Base-by-base conservation (phyloP, 768 basidiomycete genomes). In the Russula sp. region DNA sequence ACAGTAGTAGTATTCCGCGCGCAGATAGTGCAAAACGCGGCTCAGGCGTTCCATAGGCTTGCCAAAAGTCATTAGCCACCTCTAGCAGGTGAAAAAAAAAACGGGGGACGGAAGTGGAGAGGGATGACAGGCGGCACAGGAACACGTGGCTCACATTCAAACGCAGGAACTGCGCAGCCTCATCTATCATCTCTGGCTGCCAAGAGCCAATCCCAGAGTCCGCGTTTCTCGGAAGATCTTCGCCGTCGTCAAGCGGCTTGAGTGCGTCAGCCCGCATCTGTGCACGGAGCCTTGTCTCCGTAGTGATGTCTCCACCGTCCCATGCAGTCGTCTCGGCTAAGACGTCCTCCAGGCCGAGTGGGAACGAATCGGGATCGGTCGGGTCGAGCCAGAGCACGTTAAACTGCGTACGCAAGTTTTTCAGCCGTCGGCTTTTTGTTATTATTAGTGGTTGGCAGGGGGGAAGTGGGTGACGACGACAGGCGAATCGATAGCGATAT, bases 331-430 rank as follows among this genome's bases (percentile, higher is more conserved):
- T 70, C 48, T 77, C 76, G 44, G 82, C 77, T 68, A 92, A 70
- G 2, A 81, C 82, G 27, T 88, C 84, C 59, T 84, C 71, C 47
- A 94, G 75, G 7, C 82, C 85, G 27, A 77, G 71, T 16, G 92
- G 90, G 70, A 92, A 85, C 35, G 88, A 76, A 44, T 86, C 82
- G 7, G 76, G 73, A 69, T 85, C 79, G 59, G 78, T 77, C 2
- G 89, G 85, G 70, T 92, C 83, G 57, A 94, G 77, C 84, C 87
- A 91, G 32, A 91, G 76, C 37, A 88, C 82, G 69, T 93, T 91
- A 74, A 92, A 91, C 92, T 94, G 69, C 49, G 27, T 32, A 49
- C 14, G 7, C 18, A 22, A 45, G 4, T 37, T 3, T 27, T 55
- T 55, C 31, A 51, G 58, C 40, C 57, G 37, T 42, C 37, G 13